Percentiles rank a stretch among this genome's conserved stretches.
Evolutionary conservation across 2,329 filamentous ascomycete species (phyloP).

Genomic region (Colletotrichum euphorbiae): DNA sequence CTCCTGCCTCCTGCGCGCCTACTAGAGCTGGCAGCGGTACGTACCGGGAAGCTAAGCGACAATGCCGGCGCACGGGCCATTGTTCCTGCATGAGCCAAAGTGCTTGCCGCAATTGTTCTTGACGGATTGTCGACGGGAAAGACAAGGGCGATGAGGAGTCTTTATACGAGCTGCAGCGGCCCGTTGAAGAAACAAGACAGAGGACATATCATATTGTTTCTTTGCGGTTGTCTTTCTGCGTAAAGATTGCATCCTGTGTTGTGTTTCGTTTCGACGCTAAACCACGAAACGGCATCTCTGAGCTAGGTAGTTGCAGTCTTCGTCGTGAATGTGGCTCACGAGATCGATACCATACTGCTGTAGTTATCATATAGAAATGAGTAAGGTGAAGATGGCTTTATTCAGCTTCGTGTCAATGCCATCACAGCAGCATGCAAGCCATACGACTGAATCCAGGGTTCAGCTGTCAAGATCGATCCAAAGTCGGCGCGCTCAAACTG

Average conservation of each 20-base stretch:
- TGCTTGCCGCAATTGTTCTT: not conserved
- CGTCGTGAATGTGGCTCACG: too few relatives aligned
- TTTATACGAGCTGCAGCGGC: not conserved
- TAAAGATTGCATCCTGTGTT: not conserved
- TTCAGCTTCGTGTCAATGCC: too few relatives aligned
- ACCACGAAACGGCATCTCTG: too few relatives aligned
- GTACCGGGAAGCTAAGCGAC: slow-evolving; percentile 28
- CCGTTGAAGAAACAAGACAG: not conserved
- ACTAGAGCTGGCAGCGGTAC: slow-evolving; percentile 5
- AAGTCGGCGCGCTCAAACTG: slow-evolving; percentile 4
- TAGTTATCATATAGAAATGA: too few relatives aligned
- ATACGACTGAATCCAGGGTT: not conserved
- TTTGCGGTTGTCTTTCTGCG: not conserved
- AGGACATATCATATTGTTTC: not conserved
- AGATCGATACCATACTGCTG: too few relatives aligned
- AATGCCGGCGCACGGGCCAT: slow-evolving; percentile 28
- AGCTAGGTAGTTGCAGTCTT: too few relatives aligned
- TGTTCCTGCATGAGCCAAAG: slow-evolving; percentile 16
- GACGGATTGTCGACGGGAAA: slow-evolving; percentile 1
- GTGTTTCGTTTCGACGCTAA: not conserved
- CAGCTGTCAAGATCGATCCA: not conserved
- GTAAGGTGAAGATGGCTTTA: too few relatives aligned
- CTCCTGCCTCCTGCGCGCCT: not conserved
- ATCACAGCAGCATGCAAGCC: too few relatives aligned
- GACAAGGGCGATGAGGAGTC: not conserved